Conservation (phyloP, 208 protist genomes). For the Acanthamoeba royreba region DNA sequence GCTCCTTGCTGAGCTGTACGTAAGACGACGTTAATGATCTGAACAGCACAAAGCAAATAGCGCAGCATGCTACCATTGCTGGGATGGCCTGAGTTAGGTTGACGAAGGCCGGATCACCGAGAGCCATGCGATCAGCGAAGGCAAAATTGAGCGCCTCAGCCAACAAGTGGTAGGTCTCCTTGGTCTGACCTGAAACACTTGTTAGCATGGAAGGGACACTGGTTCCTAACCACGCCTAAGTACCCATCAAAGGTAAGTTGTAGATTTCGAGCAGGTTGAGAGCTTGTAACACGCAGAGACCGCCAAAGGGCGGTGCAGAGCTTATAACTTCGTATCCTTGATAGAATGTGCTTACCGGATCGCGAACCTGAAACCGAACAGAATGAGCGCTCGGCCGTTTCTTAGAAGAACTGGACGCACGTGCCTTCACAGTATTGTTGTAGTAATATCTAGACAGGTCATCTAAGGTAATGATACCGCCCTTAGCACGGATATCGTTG, state of each 20-base stretch:
- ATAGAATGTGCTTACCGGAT: constrained; percentile 10
- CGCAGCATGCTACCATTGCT: not conserved
- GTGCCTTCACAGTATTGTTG: not conserved
- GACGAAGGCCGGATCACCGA: constrained; percentile 57
- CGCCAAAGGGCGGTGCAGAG: constrained; percentile 55
- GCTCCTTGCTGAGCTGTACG: not conserved
- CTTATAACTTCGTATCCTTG: constrained; percentile 37
- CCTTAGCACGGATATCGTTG: constrained; percentile 38
- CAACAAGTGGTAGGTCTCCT: not conserved
- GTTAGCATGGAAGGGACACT: not conserved
- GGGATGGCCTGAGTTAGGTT: constrained; percentile 29
- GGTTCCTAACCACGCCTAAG: too few species aligned
- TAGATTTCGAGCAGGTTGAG: constrained; percentile 45
- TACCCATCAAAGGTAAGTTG: not conserved
- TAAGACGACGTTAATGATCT: not conserved
- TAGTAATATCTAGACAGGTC: not conserved
- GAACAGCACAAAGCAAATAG: too few species aligned
- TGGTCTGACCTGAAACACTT: not conserved
- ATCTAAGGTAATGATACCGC: not conserved
- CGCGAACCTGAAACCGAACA: not conserved
- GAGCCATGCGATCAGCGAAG: constrained; percentile 49
- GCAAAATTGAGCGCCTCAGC: constrained; percentile 67
- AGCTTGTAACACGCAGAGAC: constrained; percentile 47
- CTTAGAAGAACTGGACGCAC: constrained; percentile 35
- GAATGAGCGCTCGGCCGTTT: constrained; percentile 25